A percentile compares a stretch with the other conserved stretches of the same genome.
Evolutionary conservation across 768 basidiomycete species (phyloP).

Genomic region (Pulveroboletus sp.): DNA sequence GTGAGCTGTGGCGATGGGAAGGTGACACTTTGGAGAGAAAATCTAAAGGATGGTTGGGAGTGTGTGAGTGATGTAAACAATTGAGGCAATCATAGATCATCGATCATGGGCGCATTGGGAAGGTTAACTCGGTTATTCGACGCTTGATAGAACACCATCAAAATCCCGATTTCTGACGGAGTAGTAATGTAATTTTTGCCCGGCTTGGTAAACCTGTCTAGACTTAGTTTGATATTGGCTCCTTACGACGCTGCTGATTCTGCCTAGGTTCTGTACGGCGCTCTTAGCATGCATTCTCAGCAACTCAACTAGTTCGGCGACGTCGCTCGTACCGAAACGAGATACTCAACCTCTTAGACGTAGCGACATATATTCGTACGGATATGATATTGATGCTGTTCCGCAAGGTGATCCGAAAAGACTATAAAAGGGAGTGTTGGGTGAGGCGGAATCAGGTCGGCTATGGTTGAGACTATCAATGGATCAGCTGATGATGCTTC

Average conservation of each 20-base stretch:
- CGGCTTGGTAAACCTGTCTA: no score
- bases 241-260: background rate
- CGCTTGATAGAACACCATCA: no score
- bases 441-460: no score
- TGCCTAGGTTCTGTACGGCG: background rate
- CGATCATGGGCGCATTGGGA: background rate
- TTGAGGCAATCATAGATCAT: no score
- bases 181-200: no score
- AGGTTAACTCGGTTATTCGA: no score
- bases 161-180: no score
- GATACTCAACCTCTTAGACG: no score
- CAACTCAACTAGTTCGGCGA: no score
- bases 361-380: no score
- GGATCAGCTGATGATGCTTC: background rate
- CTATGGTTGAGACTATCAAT: background rate
- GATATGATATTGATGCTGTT: background rate
- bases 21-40: constrained; percentile 98
- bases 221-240: background rate
- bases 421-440: background rate
- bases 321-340: background rate
- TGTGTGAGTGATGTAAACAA: constrained; percentile 94
- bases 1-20: constrained; percentile 98
- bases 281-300: no score
- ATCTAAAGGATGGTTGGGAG: constrained; percentile 91
- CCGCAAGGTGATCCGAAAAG: background rate